Percentiles rank a stretch among this genome's conserved stretches.
These are phyloP conservation scores for Sutorius australiensis DNA, from an alignment of 768 basidiomycete species.

Conservation along the genomic window DNA sequence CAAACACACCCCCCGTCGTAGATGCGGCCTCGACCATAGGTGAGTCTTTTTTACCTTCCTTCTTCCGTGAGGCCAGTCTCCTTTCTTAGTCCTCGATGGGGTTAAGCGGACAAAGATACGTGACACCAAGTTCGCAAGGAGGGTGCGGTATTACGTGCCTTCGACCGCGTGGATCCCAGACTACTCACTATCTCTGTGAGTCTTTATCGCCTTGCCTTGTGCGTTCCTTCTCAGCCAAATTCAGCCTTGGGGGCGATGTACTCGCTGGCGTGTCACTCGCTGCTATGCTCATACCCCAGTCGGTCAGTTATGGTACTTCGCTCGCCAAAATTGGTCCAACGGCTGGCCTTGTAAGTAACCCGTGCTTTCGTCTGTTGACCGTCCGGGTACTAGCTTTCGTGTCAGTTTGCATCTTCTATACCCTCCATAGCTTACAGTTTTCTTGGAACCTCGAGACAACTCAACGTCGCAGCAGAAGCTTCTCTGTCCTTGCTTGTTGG, in stretches of 20 bases:
- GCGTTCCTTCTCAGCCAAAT: not conserved
- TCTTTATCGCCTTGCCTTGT: conserved; percentile 5
- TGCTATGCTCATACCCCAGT: conserved; percentile 80
- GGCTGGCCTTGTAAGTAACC: conserved; percentile 67
- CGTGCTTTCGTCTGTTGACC: not conserved
- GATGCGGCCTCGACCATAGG: conserved; percentile 21
- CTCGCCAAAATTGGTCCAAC: conserved; percentile 83
- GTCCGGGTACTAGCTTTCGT: not conserved
- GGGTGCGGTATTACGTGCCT: conserved; percentile 72
- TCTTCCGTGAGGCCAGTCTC: not conserved
- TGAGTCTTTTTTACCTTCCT: conserved; percentile 1
- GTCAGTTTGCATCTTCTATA: conserved; percentile 77
- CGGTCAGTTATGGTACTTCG: conserved; percentile 88
- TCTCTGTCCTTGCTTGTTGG: conserved; percentile 84
- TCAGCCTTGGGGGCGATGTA: conserved; percentile 64
- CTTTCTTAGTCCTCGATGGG: conserved; percentile 7
- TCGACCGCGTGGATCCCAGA: conserved; percentile 76
- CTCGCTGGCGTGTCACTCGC: conserved; percentile 84
- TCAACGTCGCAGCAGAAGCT: conserved; percentile 87
- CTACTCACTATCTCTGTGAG: conserved; percentile 67
- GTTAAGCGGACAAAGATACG: conserved; percentile 15
- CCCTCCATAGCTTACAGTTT: conserved; percentile 87
- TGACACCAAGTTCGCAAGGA: conserved; percentile 40
- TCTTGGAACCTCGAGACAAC: conserved; percentile 79
- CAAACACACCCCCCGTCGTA: conserved; percentile 6